A percentile compares a stretch with the other conserved stretches of the same genome.
These are phyloP conservation scores for Ophiosphaerella korrae DNA, from an alignment of 2,329 filamentous ascomycete species.

Conservation along the genomic window DNA sequence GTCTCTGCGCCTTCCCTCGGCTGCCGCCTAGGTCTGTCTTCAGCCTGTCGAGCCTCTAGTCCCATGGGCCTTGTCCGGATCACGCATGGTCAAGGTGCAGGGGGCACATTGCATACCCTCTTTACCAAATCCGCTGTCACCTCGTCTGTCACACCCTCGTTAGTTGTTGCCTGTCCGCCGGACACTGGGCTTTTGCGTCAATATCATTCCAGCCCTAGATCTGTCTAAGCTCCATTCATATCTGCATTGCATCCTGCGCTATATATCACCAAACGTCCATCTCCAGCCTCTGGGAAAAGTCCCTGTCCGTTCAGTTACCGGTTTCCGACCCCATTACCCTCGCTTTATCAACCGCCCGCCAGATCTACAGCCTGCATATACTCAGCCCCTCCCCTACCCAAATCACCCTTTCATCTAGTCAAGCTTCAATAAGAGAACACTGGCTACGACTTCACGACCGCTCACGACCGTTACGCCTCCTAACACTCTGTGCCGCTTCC, in stretches of 20 bases:
- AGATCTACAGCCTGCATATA: constrained; percentile 42
- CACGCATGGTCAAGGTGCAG: constrained; percentile 44
- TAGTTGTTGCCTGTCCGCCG: constrained; percentile 26
- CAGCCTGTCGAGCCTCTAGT: constrained; percentile 36
- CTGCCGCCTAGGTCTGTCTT: constrained; percentile 34
- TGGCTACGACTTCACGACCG: constrained; percentile 13
- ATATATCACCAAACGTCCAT: constrained; percentile 46
- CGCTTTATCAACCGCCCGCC: constrained; percentile 37
- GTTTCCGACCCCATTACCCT: constrained; percentile 38
- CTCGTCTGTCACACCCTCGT: constrained; percentile 33
- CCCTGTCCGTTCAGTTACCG: constrained; percentile 37
- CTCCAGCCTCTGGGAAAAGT: constrained; percentile 32
- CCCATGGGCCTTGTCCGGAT: constrained; percentile 43
- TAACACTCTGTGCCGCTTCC: constrained; percentile 15
- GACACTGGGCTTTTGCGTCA: constrained; percentile 33
- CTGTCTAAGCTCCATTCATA: constrained; percentile 37
- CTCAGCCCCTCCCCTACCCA: constrained; percentile 38
- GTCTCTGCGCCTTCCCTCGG: constrained; percentile 42
- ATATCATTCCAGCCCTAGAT: constrained; percentile 38
- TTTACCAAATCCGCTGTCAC: constrained; percentile 43
- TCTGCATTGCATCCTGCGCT: constrained; percentile 30
- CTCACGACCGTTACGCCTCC: constrained; percentile 19
- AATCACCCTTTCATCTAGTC: constrained; percentile 17
- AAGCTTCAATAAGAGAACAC: constrained; percentile 11
- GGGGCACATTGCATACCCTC: constrained; percentile 40